Evolutionary conservation across 495 filamentous ascomycete genomes (phyloP).

Genomic region (Podospora pseudocomata): DNA sequence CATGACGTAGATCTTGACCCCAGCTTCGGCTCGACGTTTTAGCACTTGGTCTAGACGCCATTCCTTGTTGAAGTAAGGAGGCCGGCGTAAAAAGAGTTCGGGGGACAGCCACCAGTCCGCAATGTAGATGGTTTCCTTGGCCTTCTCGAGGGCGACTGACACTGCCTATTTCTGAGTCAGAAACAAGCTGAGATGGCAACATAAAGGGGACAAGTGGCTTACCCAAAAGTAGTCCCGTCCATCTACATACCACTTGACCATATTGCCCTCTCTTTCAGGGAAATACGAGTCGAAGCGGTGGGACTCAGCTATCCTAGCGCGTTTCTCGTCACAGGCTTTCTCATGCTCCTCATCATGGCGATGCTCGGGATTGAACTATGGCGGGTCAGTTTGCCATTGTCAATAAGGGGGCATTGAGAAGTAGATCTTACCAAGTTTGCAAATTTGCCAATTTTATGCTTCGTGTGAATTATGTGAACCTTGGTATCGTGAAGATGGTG

Average conservation of each 20-base stretch:
- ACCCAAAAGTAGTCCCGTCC: slow-evolving; percentile 89
- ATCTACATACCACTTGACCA: slow-evolving; percentile 96
- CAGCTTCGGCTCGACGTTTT: slow-evolving; percentile 83
- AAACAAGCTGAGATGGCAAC: neutral
- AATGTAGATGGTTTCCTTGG: slow-evolving; percentile 92
- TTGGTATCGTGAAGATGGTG: slow-evolving; percentile 48
- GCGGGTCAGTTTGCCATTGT: neutral
- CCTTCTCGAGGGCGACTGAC: slow-evolving; percentile 77
- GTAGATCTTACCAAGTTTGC: slow-evolving; percentile 43
- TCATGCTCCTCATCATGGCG: slow-evolving; percentile 95
- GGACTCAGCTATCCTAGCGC: slow-evolving; percentile 63
- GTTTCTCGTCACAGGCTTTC: slow-evolving; percentile 74
- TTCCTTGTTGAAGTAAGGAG: slow-evolving; percentile 74
- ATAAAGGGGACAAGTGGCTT: slow-evolving; percentile 14
- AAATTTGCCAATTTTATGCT: slow-evolving; percentile 56
- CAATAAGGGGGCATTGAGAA: slow-evolving; percentile 8
- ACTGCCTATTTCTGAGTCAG: slow-evolving; percentile 52
- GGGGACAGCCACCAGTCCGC: slow-evolving; percentile 97
- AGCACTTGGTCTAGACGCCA: slow-evolving; percentile 84
- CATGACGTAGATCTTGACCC: slow-evolving; percentile 91
- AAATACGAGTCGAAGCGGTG: slow-evolving; percentile 88
- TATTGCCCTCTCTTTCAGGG: slow-evolving; percentile 77
- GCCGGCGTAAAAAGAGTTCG: slow-evolving; percentile 84
- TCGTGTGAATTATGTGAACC: slow-evolving; percentile 45
- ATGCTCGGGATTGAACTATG: slow-evolving; percentile 75